Evolutionary conservation across 345 rosid genomes (phyloP), one percentile per base, ranked within the genome.

Genomic region (Ceriops decandra): DNA sequence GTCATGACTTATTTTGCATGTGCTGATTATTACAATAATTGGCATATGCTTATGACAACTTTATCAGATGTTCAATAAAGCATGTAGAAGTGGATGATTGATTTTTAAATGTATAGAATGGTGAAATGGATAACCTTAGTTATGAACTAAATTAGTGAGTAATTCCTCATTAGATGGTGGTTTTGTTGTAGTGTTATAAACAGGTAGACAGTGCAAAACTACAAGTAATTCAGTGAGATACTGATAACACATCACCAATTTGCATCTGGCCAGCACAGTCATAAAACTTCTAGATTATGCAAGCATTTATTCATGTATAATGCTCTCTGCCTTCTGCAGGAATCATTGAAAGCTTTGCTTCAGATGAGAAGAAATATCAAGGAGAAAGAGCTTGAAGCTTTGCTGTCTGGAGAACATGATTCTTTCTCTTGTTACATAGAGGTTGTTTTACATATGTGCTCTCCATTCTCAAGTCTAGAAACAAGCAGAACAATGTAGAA

Each of bases 371-470:
- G 82, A 72, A 78, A 77, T 79, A 85, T 95, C 0, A 95, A 83
- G 63, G 91, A 85, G 82, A 95, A 84, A 76, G 95, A 91, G 89
- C 92, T 89, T 30, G 90, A 90, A 76, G 99, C 99, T 74, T 80
- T 95, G 77, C 75, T 95, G 77, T 74, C 97, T 6, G 86, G 86
- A 5, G 97, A 91, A 80, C 88, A 87, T 68, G 99, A 95, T 79
- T 31, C 81, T 42, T 91, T 83, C 76, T 80, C 90, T 56, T 91
- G 99, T 77, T 91, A 83, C 75, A 83, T 95, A 10, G 97, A 95
- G 97, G 93, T 95, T 35, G 57, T 7, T 38, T 59, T 60, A n/a
- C 27, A 7, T 49, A 17, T 20, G n/a, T 56, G 47, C 28, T 64
- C 15, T 70, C 27, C 4, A 56, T 19, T 42, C 33, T 46, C 28